Conservation (phyloP, 2,329 filamentous ascomycete species). For the Periconia sp. region DNA sequence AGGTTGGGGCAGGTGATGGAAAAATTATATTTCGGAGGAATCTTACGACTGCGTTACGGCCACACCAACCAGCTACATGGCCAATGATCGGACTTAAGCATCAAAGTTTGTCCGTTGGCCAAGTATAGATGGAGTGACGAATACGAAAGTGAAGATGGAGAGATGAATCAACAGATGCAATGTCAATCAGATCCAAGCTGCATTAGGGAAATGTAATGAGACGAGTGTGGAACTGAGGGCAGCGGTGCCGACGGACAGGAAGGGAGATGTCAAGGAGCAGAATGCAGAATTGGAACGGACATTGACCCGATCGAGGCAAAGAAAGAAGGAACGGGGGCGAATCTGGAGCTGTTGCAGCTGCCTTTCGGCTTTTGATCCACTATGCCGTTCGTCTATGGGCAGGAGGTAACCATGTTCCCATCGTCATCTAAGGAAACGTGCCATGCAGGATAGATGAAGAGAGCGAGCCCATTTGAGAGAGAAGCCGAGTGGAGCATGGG, state of each 20-base stretch:
- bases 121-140: not conserved
- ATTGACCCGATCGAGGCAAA: conserved; percentile 14
- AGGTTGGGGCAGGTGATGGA: not conserved
- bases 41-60: not conserved
- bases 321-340: conserved; percentile 1
- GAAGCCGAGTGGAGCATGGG: not conserved
- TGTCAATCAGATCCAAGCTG: not conserved
- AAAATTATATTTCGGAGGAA: not conserved
- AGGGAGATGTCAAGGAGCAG: conserved; percentile 26
- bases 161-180: not conserved
- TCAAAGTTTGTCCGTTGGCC: not conserved
- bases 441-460: conserved; percentile 12
- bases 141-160: not conserved
- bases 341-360: conserved; percentile 7
- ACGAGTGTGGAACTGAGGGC: conserved; percentile 8
- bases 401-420: conserved; percentile 23
- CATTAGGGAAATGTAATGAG: not conserved
- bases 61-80: not conserved
- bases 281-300: conserved; percentile 15
- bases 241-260: conserved; percentile 32
- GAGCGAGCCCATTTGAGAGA: not conserved
- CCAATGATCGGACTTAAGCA: not conserved
- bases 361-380: conserved; percentile 2
- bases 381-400: not conserved
- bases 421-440: conserved; percentile 14